A percentile compares a stretch with the other conserved stretches of the same genome.
Conservation (phyloP, 345 rosid genomes). For the Mercurialis annua region DNA sequence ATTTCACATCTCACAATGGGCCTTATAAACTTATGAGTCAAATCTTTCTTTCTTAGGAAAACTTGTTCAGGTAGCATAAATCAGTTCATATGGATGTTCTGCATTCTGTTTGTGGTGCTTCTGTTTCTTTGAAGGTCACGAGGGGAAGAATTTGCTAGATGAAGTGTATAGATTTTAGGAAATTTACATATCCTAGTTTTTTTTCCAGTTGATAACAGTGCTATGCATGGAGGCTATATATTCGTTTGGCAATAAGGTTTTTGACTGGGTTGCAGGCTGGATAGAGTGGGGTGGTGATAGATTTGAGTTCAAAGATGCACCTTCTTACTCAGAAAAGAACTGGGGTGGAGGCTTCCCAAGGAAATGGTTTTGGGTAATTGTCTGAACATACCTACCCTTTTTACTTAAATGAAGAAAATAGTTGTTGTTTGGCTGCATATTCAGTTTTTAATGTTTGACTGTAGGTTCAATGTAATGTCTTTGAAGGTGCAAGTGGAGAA, state of each 20-base stretch:
- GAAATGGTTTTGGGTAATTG: constrained; percentile 97
- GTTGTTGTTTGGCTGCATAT: background rate
- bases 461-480: constrained; percentile 90
- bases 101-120: constrained; percentile 3
- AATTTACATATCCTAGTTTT: background rate
- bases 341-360: constrained; percentile 99
- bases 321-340: constrained; percentile 95
- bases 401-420: background rate
- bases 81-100: background rate
- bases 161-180: background rate
- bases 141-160: background rate
- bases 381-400: constrained; percentile 4
- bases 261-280: constrained; percentile 63
- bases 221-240: background rate
- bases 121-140: background rate
- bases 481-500: constrained; percentile 82
- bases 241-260: constrained; percentile 9
- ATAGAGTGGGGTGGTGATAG: constrained; percentile 95
- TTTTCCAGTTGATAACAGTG: background rate
- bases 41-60: background rate
- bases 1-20: background rate
- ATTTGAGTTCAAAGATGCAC: constrained; percentile 84
- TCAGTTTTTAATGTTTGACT: constrained; percentile 25
- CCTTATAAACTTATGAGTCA: too few relatives aligned
- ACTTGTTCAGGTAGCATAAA: background rate